phyloP scores from a whole-genome alignment of 2,329 filamentous ascomycete species.

The Neopestalotiopsis clavispora region DNA sequence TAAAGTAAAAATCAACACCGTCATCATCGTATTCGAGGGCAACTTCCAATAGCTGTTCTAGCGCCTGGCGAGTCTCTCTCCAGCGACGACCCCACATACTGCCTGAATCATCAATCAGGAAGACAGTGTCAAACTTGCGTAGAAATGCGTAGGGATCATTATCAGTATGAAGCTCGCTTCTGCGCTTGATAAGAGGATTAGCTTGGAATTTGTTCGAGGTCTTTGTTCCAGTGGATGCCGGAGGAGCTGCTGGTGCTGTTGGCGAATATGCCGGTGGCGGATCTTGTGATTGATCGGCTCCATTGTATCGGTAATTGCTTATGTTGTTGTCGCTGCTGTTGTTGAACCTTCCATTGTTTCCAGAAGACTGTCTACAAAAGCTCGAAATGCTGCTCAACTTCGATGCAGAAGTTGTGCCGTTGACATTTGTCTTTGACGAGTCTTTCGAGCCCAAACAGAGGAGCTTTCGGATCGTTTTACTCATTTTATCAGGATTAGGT shows the following conservation, averaged over 20 bases:
- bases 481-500: too few species aligned
- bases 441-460: too few species aligned
- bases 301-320: too few species aligned
- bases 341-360: not conserved
- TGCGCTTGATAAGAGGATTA: constrained; percentile 5
- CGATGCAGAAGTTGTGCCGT: too few species aligned
- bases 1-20: constrained; percentile 89
- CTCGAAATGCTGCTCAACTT: too few species aligned
- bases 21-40: constrained; percentile 81
- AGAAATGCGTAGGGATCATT: constrained; percentile 65
- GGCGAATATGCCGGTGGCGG: constrained; percentile 18
- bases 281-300: not conserved
- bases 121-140: constrained; percentile 79
- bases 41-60: constrained; percentile 74
- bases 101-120: constrained; percentile 90
- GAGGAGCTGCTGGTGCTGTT: not conserved
- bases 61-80: constrained; percentile 73
- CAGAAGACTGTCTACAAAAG: not conserved
- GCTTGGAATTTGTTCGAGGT: not conserved
- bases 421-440: too few species aligned
- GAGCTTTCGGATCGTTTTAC: too few species aligned
- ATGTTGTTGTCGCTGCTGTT: too few species aligned
- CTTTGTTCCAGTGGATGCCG: not conserved
- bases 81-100: constrained; percentile 83
- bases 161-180: not conserved